Conservation (phyloP, 108 stramenopile species). For the Thalassiosira profunda region DNA sequence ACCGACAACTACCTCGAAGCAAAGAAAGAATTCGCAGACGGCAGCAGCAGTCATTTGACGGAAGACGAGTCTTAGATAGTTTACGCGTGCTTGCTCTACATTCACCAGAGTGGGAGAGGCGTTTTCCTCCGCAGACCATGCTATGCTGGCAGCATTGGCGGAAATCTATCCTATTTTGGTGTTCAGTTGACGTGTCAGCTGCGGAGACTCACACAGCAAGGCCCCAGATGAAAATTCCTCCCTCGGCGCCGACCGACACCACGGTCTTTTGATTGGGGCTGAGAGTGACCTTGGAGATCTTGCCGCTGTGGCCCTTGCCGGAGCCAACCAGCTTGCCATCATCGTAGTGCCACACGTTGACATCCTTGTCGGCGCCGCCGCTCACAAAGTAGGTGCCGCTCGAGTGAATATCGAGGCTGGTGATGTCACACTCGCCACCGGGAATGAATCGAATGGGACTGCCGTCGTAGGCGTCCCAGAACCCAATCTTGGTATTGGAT, state of each 20-base stretch:
- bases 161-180: too few relatives aligned
- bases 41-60: too few relatives aligned
- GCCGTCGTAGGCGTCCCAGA: slow-evolving; percentile 92
- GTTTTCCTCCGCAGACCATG: too few relatives aligned
- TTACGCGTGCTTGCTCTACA: too few relatives aligned
- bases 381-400: slow-evolving; percentile 74
- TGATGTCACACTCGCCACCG: slow-evolving; percentile 82
- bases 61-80: too few relatives aligned
- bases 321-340: slow-evolving; percentile 65
- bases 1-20: slow-evolving; percentile 12
- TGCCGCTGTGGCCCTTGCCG: slow-evolving; percentile 83
- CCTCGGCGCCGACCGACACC: slow-evolving; percentile 84
- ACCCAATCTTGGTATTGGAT: slow-evolving; percentile 85
- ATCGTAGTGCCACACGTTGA: slow-evolving; percentile 91
- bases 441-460: slow-evolving; percentile 80
- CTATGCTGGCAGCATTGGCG: too few relatives aligned
- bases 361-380: slow-evolving; percentile 78
- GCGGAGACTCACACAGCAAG: too few relatives aligned
- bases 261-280: slow-evolving; percentile 69
- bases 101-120: too few relatives aligned
- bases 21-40: too few relatives aligned
- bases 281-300: slow-evolving; percentile 59
- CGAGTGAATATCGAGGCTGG: slow-evolving; percentile 72
- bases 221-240: slow-evolving; percentile 89
- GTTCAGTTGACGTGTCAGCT: too few relatives aligned